Percentiles rank a stretch among this genome's conserved stretches.
Evolutionary conservation across 75 land plant species (phyloP).

Genomic region (Sequoiadendron giganteum): DNA sequence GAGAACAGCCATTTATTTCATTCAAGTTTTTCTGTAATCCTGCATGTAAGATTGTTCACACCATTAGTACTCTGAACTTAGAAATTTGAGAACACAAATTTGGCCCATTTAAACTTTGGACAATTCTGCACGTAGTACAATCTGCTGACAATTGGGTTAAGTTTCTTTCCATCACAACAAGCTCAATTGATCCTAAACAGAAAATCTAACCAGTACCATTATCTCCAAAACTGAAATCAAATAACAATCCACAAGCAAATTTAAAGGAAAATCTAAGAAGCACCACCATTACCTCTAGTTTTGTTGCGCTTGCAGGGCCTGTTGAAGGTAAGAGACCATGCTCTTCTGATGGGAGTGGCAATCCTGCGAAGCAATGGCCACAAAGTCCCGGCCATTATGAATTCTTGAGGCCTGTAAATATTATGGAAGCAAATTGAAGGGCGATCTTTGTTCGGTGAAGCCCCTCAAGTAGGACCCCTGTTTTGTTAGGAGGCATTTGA

Average conservation of each 20-base stretch:
- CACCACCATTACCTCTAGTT: background rate
- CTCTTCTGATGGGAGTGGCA: background rate
- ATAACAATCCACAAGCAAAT: background rate
- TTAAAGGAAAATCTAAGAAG: background rate
- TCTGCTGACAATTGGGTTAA: no score
- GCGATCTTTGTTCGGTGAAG: no score
- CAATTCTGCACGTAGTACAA: no score
- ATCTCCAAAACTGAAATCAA: background rate
- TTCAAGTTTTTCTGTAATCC: no score
- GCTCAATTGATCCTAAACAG: background rate
- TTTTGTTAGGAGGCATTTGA: background rate
- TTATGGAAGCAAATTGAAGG: no score
- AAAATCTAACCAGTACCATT: background rate
- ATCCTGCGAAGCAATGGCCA: background rate
- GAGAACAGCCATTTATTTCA: no score
- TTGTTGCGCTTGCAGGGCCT: background rate
- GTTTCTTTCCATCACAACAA: no score
- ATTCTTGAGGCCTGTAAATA: background rate
- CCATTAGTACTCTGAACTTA: no score
- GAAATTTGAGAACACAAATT: no score
- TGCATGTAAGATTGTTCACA: no score
- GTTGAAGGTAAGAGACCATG: slow-evolving; percentile 7
- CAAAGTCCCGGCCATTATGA: background rate
- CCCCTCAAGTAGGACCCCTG: background rate
- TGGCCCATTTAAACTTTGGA: no score